Percentiles rank a stretch among this genome's conserved stretches.
These are phyloP conservation scores for Lachnellula hyalina DNA, from an alignment of 2,329 filamentous ascomycete species.

Conservation along the genomic window DNA sequence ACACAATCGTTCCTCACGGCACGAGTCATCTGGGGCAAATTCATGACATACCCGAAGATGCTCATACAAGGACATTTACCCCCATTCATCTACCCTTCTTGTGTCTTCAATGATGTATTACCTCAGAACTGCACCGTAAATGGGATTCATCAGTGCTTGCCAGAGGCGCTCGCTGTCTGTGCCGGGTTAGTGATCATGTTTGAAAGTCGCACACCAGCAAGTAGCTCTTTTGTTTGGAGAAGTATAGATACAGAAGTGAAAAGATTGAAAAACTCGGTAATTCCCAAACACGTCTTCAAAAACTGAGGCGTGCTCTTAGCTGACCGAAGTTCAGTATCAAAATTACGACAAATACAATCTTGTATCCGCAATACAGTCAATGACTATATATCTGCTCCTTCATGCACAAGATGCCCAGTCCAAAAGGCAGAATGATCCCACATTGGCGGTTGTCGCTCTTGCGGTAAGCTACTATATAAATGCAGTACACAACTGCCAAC, in stretches of 20 bases:
- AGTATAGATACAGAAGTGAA: constrained; percentile 23
- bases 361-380: constrained; percentile 6
- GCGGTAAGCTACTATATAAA: too few relatives aligned
- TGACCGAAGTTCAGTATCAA: not conserved
- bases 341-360: constrained; percentile 9
- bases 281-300: too few relatives aligned
- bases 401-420: constrained; percentile 19
- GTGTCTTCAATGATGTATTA: constrained; percentile 13
- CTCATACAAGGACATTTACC: constrained; percentile 23
- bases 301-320: not conserved
- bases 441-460: too few relatives aligned
- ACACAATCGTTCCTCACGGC: constrained; percentile 18
- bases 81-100: constrained; percentile 29
- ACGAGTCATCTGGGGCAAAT: constrained; percentile 22
- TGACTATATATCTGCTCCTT: constrained; percentile 19
- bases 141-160: constrained; percentile 26
- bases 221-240: constrained; percentile 23
- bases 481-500: too few relatives aligned
- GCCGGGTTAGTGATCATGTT: constrained; percentile 23
- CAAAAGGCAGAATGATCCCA: too few relatives aligned
- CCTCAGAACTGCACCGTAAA: constrained; percentile 12
- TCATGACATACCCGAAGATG: constrained; percentile 24
- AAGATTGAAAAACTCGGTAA: too few relatives aligned
- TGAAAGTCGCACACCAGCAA: constrained; percentile 18
- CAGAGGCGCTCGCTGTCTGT: constrained; percentile 26